Percentiles rank a stretch among this genome's conserved stretches.
phyloP scores from a whole-genome alignment of 352 stramenopile species.

The Pythium brassicae region DNA sequence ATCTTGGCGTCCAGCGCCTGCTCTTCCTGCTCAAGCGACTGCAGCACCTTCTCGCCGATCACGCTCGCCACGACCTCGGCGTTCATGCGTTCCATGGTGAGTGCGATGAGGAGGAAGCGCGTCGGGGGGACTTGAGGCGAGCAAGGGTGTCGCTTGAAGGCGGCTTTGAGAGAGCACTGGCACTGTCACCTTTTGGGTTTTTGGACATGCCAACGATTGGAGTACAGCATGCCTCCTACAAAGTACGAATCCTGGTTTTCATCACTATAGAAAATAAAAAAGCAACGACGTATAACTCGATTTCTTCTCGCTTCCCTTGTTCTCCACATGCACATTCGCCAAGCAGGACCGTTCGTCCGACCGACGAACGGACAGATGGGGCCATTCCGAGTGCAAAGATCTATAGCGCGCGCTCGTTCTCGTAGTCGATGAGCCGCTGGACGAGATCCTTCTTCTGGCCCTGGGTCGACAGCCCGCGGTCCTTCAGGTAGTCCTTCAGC shows the following conservation, averaged over 20 bases:
- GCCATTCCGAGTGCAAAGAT: slow-evolving; percentile 6
- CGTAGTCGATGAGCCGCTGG: slow-evolving; percentile 85
- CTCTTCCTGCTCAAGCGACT: slow-evolving; percentile 85
- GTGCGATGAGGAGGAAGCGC: background rate
- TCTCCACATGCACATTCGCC: slow-evolving; percentile 1
- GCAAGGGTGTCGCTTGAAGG: background rate
- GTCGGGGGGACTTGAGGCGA: background rate
- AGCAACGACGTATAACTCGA: background rate
- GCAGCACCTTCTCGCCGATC: slow-evolving; percentile 84
- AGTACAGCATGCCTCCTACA: background rate
- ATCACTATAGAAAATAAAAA: background rate
- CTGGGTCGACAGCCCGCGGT: slow-evolving; percentile 76
- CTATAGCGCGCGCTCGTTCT: slow-evolving; percentile 83
- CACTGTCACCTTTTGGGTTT: background rate
- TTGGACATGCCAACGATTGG: background rate
- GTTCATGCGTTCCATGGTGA: slow-evolving; percentile 56
- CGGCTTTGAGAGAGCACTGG: too few species aligned
- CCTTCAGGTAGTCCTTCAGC: slow-evolving; percentile 88
- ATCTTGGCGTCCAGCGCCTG: slow-evolving; percentile 82
- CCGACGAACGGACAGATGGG: background rate
- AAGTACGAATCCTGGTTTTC: background rate
- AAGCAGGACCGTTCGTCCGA: slow-evolving; percentile 1
- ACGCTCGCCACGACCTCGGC: slow-evolving; percentile 72
- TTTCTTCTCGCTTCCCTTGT: background rate
- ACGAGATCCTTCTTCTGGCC: slow-evolving; percentile 88